Conservation (phyloP, 2,329 filamentous ascomycete species). For the Cadophora sp. region DNA sequence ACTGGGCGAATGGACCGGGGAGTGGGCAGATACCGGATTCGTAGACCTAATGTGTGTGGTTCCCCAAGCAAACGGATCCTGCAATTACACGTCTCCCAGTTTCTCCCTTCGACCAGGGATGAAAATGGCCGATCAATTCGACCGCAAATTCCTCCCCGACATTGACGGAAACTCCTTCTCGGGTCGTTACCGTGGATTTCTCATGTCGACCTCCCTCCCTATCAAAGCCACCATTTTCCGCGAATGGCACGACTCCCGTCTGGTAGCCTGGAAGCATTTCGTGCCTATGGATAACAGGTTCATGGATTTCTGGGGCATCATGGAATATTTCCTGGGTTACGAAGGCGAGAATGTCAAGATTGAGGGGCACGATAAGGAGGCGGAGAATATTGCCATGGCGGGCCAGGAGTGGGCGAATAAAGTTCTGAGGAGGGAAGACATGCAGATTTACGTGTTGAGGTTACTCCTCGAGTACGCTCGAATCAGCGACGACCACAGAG, state of each 20-base stretch:
- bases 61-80: slow-evolving; percentile 50
- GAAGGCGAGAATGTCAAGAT: slow-evolving; percentile 48
- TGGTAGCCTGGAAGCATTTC: slow-evolving; percentile 82
- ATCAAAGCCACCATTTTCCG: slow-evolving; percentile 81
- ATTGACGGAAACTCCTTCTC: slow-evolving; percentile 79
- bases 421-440: slow-evolving; percentile 74
- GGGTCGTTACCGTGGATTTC: slow-evolving; percentile 72
- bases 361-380: slow-evolving; percentile 56
- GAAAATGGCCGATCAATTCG: slow-evolving; percentile 64
- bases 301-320: slow-evolving; percentile 73
- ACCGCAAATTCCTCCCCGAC: slow-evolving; percentile 74
- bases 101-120: slow-evolving; percentile 55
- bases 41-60: slow-evolving; percentile 55
- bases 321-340: slow-evolving; percentile 78
- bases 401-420: slow-evolving; percentile 76
- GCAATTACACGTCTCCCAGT: slow-evolving; percentile 50
- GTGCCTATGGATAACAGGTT: slow-evolving; percentile 82
- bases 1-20: slow-evolving; percentile 47
- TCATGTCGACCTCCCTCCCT: slow-evolving; percentile 71
- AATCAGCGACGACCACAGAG: slow-evolving; percentile 46
- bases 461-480: slow-evolving; percentile 68
- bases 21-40: slow-evolving; percentile 47
- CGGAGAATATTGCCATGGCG: slow-evolving; percentile 68
- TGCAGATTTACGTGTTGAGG: slow-evolving; percentile 67
- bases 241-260: slow-evolving; percentile 80